These are phyloP conservation scores for Silene uniflora DNA, from an alignment of 148 eudicot species.

Conservation along the genomic window DNA sequence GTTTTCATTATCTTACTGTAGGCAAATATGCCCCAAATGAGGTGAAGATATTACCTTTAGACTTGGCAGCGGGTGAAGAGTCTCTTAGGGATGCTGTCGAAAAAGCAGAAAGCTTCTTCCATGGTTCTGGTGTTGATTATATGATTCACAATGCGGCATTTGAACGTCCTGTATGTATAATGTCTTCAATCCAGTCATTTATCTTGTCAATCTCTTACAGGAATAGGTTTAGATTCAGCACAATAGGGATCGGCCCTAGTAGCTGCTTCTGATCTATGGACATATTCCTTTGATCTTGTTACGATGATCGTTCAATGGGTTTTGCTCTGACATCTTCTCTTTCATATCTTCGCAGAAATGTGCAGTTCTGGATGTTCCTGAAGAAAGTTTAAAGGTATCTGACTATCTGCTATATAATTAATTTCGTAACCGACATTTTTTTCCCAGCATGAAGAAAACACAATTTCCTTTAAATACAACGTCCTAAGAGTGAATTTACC, in stretches of 20 bases:
- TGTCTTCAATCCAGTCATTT: not conserved
- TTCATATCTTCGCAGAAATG: constrained; percentile 61
- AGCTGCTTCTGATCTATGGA: constrained; percentile 1
- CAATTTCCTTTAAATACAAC: not conserved
- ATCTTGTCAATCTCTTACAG: not conserved
- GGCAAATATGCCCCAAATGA: constrained; percentile 82
- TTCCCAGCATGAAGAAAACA: not conserved
- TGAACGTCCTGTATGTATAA: constrained; percentile 85
- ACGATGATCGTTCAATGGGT: not conserved
- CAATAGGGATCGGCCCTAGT: too few species aligned
- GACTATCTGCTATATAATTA: constrained; percentile 33
- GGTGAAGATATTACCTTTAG: constrained; percentile 82
- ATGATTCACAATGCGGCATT: constrained; percentile 93
- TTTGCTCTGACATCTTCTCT: not conserved
- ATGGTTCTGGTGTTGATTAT: constrained; percentile 70
- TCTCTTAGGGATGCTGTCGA: constrained; percentile 60
- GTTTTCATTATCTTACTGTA: constrained; percentile 19
- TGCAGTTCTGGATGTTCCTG: constrained; percentile 62
- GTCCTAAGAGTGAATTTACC: not conserved
- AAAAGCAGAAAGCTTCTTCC: constrained; percentile 71
- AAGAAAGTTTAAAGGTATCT: constrained; percentile 79
- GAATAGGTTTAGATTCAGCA: not conserved
- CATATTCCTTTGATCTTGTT: not conserved
- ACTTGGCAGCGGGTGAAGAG: constrained; percentile 78
- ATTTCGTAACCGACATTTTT: not conserved